Percentiles rank a stretch among this genome's conserved stretches.
These are phyloP conservation scores for Periconia sp. DNA, from an alignment of 2,329 filamentous ascomycete species.

Conservation along the genomic window DNA sequence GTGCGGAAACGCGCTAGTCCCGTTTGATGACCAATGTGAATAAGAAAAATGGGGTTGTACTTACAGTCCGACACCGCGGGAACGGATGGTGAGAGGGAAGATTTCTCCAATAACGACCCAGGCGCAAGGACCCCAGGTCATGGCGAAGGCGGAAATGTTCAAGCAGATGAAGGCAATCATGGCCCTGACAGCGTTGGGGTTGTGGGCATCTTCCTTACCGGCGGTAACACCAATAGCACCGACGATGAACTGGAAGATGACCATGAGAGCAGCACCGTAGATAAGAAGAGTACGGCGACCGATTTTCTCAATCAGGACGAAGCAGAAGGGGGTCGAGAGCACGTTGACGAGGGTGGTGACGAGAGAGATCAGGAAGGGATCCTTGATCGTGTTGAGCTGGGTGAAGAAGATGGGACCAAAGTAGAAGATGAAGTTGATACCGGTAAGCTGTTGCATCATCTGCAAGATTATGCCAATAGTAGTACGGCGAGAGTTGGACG, in stretches of 20 bases:
- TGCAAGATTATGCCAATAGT: conserved; percentile 52
- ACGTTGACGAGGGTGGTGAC: conserved; percentile 90
- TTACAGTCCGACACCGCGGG: conserved; percentile 75
- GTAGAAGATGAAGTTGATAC: conserved; percentile 85
- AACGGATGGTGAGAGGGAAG: conserved; percentile 86
- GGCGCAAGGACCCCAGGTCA: conserved; percentile 79
- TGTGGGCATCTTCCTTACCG: conserved; percentile 27
- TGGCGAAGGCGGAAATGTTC: conserved; percentile 90
- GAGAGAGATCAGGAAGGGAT: conserved; percentile 82
- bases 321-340: conserved; percentile 79
- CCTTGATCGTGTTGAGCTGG: conserved; percentile 67
- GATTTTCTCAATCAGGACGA: conserved; percentile 79
- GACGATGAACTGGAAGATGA: conserved; percentile 83
- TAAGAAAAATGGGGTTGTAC: too few species aligned
- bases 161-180: conserved; percentile 89
- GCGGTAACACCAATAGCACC: conserved; percentile 61
- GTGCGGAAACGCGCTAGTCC: too few species aligned
- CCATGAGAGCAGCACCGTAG: conserved; percentile 77
- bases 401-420: conserved; percentile 80
- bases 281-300: conserved; percentile 81
- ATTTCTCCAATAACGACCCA: conserved; percentile 83
- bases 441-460: conserved; percentile 64
- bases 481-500: conserved; percentile 54
- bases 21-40: too few species aligned
- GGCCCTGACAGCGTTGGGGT: conserved; percentile 31